phyloP scores from a whole-genome alignment of 768 basidiomycete genomes.

The Russula griseocarnosa region DNA sequence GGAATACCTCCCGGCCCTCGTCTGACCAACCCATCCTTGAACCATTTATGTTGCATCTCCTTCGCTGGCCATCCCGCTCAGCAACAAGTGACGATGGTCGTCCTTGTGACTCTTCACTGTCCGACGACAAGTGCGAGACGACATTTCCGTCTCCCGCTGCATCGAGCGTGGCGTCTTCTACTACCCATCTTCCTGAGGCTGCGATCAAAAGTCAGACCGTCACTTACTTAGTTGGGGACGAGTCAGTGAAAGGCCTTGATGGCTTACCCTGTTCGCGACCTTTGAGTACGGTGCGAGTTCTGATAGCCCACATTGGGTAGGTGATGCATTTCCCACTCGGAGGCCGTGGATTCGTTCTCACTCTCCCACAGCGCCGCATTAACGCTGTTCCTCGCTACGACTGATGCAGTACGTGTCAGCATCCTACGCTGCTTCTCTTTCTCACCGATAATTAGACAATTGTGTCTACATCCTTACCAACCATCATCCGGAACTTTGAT shows the following conservation, averaged over 20 bases:
- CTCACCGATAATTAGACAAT: slow-evolving; percentile 45
- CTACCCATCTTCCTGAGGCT: slow-evolving; percentile 21
- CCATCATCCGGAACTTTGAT: slow-evolving; percentile 64
- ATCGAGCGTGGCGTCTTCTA: slow-evolving; percentile 18
- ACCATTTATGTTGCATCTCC: slow-evolving; percentile 15
- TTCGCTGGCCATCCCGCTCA: slow-evolving; percentile 22
- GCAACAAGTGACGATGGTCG: slow-evolving; percentile 4
- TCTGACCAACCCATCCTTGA: not conserved
- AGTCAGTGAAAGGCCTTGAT: slow-evolving; percentile 3
- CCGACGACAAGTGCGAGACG: slow-evolving; percentile 5
- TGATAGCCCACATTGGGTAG: slow-evolving; percentile 28
- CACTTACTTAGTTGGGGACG: slow-evolving; percentile 7
- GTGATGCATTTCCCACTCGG: slow-evolving; percentile 14
- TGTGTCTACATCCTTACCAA: slow-evolving; percentile 80
- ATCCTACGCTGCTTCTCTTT: slow-evolving; percentile 15
- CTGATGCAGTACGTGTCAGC: slow-evolving; percentile 61
- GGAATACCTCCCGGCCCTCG: slow-evolving; percentile 5
- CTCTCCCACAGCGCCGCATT: slow-evolving; percentile 57
- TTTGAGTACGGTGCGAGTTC: slow-evolving; percentile 23
- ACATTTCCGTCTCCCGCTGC: slow-evolving; percentile 10
- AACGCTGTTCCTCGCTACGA: slow-evolving; percentile 80
- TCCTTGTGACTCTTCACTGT: slow-evolving; percentile 3
- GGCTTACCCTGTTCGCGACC: slow-evolving; percentile 12
- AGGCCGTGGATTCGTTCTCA: slow-evolving; percentile 14
- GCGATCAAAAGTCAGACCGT: slow-evolving; percentile 8